phyloP scores from a whole-genome alignment of 202 grass and related monocot genomes.

The Cymbopogon flexuosus region DNA sequence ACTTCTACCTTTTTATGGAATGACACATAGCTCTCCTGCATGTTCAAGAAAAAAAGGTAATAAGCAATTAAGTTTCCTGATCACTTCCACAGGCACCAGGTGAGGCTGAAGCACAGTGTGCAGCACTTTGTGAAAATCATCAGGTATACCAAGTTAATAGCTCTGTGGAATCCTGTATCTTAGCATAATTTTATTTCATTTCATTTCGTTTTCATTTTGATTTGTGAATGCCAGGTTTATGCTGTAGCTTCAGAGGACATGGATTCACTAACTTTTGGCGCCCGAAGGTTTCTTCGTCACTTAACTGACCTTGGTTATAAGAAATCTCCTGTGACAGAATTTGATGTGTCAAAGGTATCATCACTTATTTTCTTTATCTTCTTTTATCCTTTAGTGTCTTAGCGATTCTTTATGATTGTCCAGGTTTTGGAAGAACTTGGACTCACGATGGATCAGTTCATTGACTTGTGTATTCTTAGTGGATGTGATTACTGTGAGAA shows the following conservation, averaged over 20 bases:
- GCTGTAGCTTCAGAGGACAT: conserved; percentile 93
- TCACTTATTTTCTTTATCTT: neutral
- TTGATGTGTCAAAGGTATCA: conserved; percentile 75
- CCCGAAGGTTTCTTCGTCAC: conserved; percentile 77
- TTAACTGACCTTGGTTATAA: conserved; percentile 79
- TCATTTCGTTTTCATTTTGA: conserved; percentile 19
- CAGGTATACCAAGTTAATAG: conserved; percentile 42
- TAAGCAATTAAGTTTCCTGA: neutral
- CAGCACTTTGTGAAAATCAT: conserved; percentile 74
- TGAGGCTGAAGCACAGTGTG: conserved; percentile 96
- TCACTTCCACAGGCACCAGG: conserved; percentile 54
- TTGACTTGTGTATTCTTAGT: conserved; percentile 87
- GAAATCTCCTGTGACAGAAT: conserved; percentile 85
- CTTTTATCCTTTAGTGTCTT: neutral
- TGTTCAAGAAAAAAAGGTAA: neutral
- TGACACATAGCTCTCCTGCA: neutral
- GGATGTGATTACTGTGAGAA: conserved; percentile 95
- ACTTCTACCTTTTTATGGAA: neutral
- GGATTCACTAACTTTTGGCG: conserved; percentile 83
- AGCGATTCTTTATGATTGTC: neutral
- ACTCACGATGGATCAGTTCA: conserved; percentile 92
- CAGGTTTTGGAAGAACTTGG: conserved; percentile 86
- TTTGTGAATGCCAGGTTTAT: conserved; percentile 51
- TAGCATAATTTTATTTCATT: conserved; percentile 26
- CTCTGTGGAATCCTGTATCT: neutral